phyloP scores from a whole-genome alignment of 768 basidiomycete genomes.

The Tulasnella sp. region DNA sequence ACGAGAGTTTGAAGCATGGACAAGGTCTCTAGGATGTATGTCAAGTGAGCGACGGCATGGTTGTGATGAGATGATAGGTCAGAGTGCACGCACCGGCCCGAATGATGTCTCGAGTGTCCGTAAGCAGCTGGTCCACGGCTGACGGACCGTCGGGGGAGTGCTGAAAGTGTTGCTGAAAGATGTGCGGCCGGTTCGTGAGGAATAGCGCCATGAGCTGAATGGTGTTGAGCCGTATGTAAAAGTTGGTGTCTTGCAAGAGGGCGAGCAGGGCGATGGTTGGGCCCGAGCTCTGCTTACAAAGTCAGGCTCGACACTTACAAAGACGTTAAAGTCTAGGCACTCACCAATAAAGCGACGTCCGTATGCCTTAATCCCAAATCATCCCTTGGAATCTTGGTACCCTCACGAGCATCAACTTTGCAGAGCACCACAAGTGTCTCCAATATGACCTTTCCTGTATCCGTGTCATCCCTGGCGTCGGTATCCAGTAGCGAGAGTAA shows the following conservation, averaged over 20 bases:
- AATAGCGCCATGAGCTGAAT: slow-evolving; percentile 73
- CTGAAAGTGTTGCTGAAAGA: slow-evolving; percentile 85
- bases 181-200: slow-evolving; percentile 67
- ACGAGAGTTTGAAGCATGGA: slow-evolving; percentile 70
- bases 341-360: slow-evolving; percentile 55
- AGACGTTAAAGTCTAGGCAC: slow-evolving; percentile 1
- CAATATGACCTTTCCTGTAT: slow-evolving; percentile 83
- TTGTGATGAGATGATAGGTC: slow-evolving; percentile 7
- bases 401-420: slow-evolving; percentile 51
- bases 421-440: slow-evolving; percentile 83
- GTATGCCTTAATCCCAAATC: slow-evolving; percentile 79
- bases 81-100: slow-evolving; percentile 56
- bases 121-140: slow-evolving; percentile 45
- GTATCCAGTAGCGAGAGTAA: slow-evolving; percentile 73
- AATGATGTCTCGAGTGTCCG: slow-evolving; percentile 79
- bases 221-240: slow-evolving; percentile 76
- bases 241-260: slow-evolving; percentile 61
- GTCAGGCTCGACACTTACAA: not conserved
- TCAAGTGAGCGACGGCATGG: slow-evolving; percentile 1
- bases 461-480: slow-evolving; percentile 82
- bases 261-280: slow-evolving; percentile 64
- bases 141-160: slow-evolving; percentile 63
- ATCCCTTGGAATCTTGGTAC: slow-evolving; percentile 28
- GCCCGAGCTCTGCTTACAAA: slow-evolving; percentile 36
- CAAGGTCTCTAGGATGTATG: slow-evolving; percentile 53